Evolutionary conservation across 2,329 filamentous ascomycete genomes (phyloP).

Genomic region (Alternaria incomplexa): DNA sequence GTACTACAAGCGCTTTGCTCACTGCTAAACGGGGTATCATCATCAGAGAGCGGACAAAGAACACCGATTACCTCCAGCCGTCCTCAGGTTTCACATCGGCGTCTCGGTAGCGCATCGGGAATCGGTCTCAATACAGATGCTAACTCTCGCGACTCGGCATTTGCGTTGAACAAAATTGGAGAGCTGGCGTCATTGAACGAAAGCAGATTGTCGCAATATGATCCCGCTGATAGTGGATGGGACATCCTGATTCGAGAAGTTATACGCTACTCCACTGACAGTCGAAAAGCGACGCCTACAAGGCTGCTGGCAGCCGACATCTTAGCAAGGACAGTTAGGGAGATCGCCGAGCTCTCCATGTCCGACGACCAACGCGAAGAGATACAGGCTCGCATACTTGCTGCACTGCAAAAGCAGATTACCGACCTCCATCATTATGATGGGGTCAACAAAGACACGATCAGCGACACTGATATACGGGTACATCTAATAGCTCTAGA

Average conservation of each 20-base stretch:
- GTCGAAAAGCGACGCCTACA: constrained; percentile 50
- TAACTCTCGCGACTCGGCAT: constrained; percentile 54
- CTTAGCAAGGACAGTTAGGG: constrained; percentile 54
- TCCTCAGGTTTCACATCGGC: constrained; percentile 44
- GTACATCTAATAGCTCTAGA: constrained; percentile 83
- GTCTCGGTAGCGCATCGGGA: constrained; percentile 53
- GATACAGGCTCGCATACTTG: constrained; percentile 75
- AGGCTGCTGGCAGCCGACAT: constrained; percentile 58
- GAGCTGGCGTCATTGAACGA: constrained; percentile 55
- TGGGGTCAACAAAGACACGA: constrained; percentile 61
- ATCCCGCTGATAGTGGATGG: constrained; percentile 78
- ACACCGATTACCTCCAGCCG: constrained; percentile 28
- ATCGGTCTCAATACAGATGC: constrained; percentile 49
- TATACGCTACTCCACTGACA: constrained; percentile 54
- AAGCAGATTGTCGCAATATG: constrained; percentile 69
- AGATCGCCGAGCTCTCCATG: constrained; percentile 60
- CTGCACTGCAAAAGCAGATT: constrained; percentile 69
- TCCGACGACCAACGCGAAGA: constrained; percentile 51
- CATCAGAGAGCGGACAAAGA: constrained; percentile 30
- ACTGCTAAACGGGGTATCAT: constrained; percentile 59
- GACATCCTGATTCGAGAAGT: constrained; percentile 65
- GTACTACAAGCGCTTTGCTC: constrained; percentile 78
- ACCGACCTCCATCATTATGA: constrained; percentile 60
- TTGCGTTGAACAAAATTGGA: constrained; percentile 57
- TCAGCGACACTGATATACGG: constrained; percentile 71